Evolutionary conservation across 306 rosid genomes (phyloP).

Genomic region (barrel medic (Medicago truncatula)): MtrunA17r5.0-ANR NC_053045.1:34020001-34020500

Average conservation of each 20-base stretch:
- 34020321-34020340: conserved; percentile 49
- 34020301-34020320: conserved; percentile 46
- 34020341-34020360: conserved; percentile 52
- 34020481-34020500: conserved; percentile 52
- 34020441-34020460: conserved; percentile 35
- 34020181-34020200: background rate
- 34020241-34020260: conserved; percentile 33
- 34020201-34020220: background rate
- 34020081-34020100: background rate
- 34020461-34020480: conserved; percentile 49
- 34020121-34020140: too few species aligned
- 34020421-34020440: conserved; percentile 34
- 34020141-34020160: background rate
- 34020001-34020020: background rate
- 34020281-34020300: conserved; percentile 41
- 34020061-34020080: too few species aligned
- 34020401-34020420: conserved; percentile 40
- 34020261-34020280: conserved; percentile 43
- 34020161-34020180: background rate
- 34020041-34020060: too few species aligned
- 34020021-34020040: background rate
- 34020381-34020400: conserved; percentile 43
- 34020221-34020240: background rate
- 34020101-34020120: background rate
- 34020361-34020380: conserved; percentile 53